phyloP scores from a whole-genome alignment of 768 basidiomycete species.

The Tulasnella sp. region DNA sequence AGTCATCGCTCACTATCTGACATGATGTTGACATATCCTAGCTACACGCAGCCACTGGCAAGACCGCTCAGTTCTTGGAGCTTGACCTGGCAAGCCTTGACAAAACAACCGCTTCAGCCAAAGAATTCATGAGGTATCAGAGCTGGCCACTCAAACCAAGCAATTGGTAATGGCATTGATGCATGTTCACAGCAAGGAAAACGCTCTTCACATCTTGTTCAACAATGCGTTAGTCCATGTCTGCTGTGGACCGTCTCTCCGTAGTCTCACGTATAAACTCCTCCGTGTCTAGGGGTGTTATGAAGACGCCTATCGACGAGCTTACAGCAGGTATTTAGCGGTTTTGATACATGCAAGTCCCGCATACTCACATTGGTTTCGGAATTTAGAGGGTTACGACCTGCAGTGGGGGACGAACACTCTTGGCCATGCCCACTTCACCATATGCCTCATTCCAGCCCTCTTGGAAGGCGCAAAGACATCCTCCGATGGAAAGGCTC shows the following conservation, averaged over 20 bases:
- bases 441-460: background rate
- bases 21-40: background rate
- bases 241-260: background rate
- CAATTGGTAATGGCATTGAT: background rate
- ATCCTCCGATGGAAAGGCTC: conserved; percentile 24
- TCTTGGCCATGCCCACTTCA: conserved; percentile 26
- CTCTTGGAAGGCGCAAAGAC: background rate
- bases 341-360: background rate
- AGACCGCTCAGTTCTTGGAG: conserved; percentile 22
- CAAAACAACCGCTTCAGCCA: conserved; percentile 20
- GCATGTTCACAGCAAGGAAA: conserved; percentile 20
- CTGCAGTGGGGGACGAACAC: conserved; percentile 21
- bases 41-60: conserved; percentile 24
- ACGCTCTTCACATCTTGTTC: conserved; percentile 31
- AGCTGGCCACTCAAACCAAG: background rate
- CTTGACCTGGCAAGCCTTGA: conserved; percentile 28
- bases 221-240: conserved; percentile 29
- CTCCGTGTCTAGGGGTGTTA: conserved; percentile 30
- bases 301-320: conserved; percentile 30
- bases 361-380: background rate
- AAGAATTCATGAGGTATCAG: conserved; percentile 20
- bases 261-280: background rate
- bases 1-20: background rate
- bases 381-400: conserved; percentile 18
- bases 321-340: conserved; percentile 27